phyloP scores from a whole-genome alignment of 2,329 filamentous ascomycete species.

The Fusarium armeniacum region DNA sequence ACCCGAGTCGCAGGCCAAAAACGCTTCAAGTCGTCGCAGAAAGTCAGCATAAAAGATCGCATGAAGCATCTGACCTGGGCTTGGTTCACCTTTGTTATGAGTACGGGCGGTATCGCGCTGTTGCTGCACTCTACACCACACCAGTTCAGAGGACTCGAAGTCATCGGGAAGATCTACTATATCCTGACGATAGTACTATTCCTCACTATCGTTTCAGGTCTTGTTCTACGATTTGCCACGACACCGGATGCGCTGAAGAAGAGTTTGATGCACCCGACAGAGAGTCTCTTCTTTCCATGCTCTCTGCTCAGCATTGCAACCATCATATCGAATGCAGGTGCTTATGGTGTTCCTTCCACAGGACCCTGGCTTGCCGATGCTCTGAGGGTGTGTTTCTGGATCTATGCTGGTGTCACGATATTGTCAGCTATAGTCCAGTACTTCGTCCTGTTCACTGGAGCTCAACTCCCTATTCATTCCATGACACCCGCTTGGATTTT shows the following conservation, averaged over 20 bases:
- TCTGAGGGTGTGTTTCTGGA: slow-evolving; percentile 65
- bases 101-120: slow-evolving; percentile 53
- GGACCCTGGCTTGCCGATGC: slow-evolving; percentile 64
- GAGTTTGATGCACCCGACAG: slow-evolving; percentile 61
- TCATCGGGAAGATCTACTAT: slow-evolving; percentile 64
- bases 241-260: slow-evolving; percentile 70
- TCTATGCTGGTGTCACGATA: slow-evolving; percentile 59
- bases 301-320: slow-evolving; percentile 74
- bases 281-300: slow-evolving; percentile 74
- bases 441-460: slow-evolving; percentile 51
- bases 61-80: slow-evolving; percentile 51
- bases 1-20: slow-evolving; percentile 45
- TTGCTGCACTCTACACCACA: slow-evolving; percentile 56
- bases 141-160: slow-evolving; percentile 61
- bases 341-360: slow-evolving; percentile 68
- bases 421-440: slow-evolving; percentile 47
- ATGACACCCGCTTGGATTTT: slow-evolving; percentile 52
- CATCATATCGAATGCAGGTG: slow-evolving; percentile 73
- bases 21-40: slow-evolving; percentile 33
- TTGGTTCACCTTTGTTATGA: slow-evolving; percentile 55
- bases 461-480: slow-evolving; percentile 46
- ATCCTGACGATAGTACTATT: slow-evolving; percentile 66
- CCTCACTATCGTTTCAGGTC: slow-evolving; percentile 63
- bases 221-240: slow-evolving; percentile 69
- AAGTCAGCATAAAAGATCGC: slow-evolving; percentile 42